These are phyloP conservation scores for Ceratorhiza oryzae-sativae DNA, from an alignment of 1,284 basidiomycete genomes.

Conservation along the genomic window DNA sequence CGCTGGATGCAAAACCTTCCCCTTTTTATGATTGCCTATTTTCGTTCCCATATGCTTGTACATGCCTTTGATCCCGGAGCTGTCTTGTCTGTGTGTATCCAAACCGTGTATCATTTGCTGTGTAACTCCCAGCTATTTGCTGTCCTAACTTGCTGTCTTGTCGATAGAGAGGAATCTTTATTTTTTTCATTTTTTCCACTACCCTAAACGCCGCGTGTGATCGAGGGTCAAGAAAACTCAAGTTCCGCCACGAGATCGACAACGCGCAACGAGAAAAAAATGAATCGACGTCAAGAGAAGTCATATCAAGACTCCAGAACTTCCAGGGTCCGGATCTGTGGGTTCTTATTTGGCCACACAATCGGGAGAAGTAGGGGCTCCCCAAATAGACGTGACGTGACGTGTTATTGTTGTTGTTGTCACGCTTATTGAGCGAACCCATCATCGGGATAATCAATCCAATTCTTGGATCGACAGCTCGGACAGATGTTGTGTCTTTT, in stretches of 20 bases:
- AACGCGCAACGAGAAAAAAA: background rate
- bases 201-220: background rate
- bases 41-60: conserved; percentile 19
- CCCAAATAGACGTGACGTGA: conserved; percentile 7
- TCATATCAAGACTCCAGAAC: background rate
- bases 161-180: background rate
- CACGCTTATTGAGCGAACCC: background rate
- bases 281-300: background rate
- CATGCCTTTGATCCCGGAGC: background rate
- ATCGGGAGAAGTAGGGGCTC: background rate
- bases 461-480: background rate
- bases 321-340: background rate
- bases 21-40: background rate
- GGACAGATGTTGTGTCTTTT: background rate
- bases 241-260: background rate
- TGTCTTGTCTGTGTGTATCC: background rate
- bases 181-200: background rate
- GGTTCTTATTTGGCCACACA: background rate
- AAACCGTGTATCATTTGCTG: background rate
- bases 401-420: conserved; percentile 5
- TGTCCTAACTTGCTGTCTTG: background rate
- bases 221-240: background rate
- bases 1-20: background rate
- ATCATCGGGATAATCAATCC: background rate
- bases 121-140: background rate